Base-by-base conservation (phyloP, 2,329 filamentous ascomycete genomes). In the Beauveria australis region DNA sequence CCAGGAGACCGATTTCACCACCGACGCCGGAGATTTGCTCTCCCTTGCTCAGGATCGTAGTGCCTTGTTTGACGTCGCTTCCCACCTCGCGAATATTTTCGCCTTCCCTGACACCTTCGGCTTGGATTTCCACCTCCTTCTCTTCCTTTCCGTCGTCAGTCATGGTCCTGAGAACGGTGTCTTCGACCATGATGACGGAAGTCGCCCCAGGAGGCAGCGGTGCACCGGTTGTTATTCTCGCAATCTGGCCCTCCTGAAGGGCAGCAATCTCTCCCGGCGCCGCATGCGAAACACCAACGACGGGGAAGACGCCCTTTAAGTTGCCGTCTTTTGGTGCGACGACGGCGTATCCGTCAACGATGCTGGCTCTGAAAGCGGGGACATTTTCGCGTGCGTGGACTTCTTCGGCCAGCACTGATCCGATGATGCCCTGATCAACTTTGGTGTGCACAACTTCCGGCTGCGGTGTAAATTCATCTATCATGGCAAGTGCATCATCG, bases 301-400 rank as follows among this genome's bases (percentile, higher is more conserved):
- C 93, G 0, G 93, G 92, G 69, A 94, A 97, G 1, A 87, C 76
- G 0, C 93, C 92, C 67, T 88, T 90, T 53, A 90, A 82, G 53
- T 81, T 84, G 0, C 81, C 84, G 46, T 84, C 78, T 33, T 76
- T 75, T 58, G 82, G 81, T 6, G 85, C 87, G 43, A 92, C 85
- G 0, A 96, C 83, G 2, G 94, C 94, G 70, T 99, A 99, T 1
- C 94, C 94, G 72, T 99, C 94, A 0, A 99, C 94, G 46, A 97
- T 97, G 70, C 93, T 97, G 19, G 94, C 94, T 62, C 92, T 81
- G 75, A 96, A 99, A 0, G 93, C 94, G 0, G 94, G 94, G 0
- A 99, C 94, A 8, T 88, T 85, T 71, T 97, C 93, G 4, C 76
- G 76, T 0, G 94, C 91, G 44, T 79, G 83, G 26, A 99, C 87